These are phyloP conservation scores for Aethionema arabicum DNA, from an alignment of 345 rosid genomes.

Conservation along the genomic window DNA sequence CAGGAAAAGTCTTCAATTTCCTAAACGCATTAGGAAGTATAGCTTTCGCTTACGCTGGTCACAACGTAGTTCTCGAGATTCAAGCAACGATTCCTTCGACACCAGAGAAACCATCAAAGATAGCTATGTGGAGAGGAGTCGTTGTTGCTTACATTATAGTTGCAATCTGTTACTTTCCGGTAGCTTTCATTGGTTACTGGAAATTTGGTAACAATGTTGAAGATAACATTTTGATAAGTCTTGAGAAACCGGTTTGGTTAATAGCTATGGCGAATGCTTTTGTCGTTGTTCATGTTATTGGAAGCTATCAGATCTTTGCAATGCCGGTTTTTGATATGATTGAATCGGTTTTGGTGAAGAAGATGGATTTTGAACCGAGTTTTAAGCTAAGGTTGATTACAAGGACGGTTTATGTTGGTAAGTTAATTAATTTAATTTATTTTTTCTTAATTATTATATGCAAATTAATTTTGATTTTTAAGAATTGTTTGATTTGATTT, in stretches of 20 bases:
- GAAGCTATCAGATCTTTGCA: conserved; percentile 87
- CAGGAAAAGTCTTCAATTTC: conserved; percentile 53
- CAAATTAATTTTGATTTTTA: background rate
- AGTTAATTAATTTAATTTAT: conserved; percentile 6
- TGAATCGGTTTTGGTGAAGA: conserved; percentile 62
- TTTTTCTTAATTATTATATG: background rate
- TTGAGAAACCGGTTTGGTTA: conserved; percentile 73
- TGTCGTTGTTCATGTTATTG: conserved; percentile 78
- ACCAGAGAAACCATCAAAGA: conserved; percentile 76
- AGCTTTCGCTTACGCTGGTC: conserved; percentile 95
- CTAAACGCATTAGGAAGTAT: conserved; percentile 69
- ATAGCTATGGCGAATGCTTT: conserved; percentile 78
- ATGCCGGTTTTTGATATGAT: conserved; percentile 92
- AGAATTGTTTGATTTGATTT: background rate
- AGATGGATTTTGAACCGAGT: conserved; percentile 48
- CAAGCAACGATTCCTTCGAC: conserved; percentile 94
- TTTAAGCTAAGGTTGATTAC: conserved; percentile 59
- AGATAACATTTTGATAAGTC: conserved; percentile 68
- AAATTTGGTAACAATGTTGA: conserved; percentile 60
- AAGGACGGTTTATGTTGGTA: conserved; percentile 71
- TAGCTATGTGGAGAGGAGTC: conserved; percentile 89
- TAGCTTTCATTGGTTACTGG: conserved; percentile 62
- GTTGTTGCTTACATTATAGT: conserved; percentile 68
- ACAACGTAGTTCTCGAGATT: conserved; percentile 82
- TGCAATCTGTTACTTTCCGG: conserved; percentile 93